Base-by-base conservation (phyloP, 805 yeast genomes). In the Vanderwaltozyma tropicalis region DNA sequence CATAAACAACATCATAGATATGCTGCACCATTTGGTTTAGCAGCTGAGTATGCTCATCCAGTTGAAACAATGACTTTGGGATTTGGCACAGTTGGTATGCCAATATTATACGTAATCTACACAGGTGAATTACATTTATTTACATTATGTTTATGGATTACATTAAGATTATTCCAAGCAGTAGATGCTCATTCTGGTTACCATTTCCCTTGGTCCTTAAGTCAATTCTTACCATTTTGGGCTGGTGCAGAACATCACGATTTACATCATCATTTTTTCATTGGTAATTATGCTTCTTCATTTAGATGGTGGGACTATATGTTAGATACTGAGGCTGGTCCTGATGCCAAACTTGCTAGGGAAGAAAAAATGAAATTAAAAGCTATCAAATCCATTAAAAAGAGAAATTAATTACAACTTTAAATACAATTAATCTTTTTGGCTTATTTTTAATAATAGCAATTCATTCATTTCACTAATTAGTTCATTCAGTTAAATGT, bases 21-120 rank as follows among this genome's bases (percentile, higher is more conserved):
- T 58, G 94, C 95, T 15, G 95, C 96, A 28, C 96, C 96, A 16
- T 87, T 87, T 55, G 96, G 96, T 16, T 66, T 87, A 42, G 79
- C 96, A 42, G 96, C 96, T 29, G 96, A 87, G 67, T 87, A 87
- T 59, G 96, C 96, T n/a, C 95, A 87, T 57, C 96, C 96, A 11
- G 67, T 81, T 24, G 96, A 87, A 64, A 94, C 87, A 28, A 76
- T 81, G 68, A 68, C 82, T 37, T 68, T 87, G 41, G 96, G 96
- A 25, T 72, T 83, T 42, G 96, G 96, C 38, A 87, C 96, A 27
- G 94, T 87, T 28, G 95, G 96, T 37, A 75, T 84, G 60, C 96
- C 96, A 34, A 74, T 87, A 35, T 57, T 81, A 35, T 82, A 83
- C 70, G 84, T 84, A 43, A 76, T 72, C 57, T 62, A 79, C 52